Evolutionary conservation across 1,139 yeast species (phyloP), one percentile per base, ranked within the genome.

Genomic region (Hansenula anomala): DNA sequence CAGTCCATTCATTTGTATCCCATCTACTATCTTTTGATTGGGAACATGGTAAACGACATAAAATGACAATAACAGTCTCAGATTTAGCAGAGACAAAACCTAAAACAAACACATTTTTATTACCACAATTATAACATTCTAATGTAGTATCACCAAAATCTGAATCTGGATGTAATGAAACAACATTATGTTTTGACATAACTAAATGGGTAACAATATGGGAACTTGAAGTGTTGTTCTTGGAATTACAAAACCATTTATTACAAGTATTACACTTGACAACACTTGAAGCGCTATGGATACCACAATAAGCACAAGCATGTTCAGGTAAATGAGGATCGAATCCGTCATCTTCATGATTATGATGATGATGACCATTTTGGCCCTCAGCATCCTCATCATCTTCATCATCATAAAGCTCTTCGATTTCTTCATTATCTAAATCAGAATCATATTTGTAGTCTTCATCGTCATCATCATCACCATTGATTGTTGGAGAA

Each of bases 201-300:
- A 88, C 95, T 58, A 89, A 65, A 61, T 90, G 97, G 15, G 88
- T 85, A 14, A 90, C 80, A 25, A 90, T 86, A 59, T 90, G 97
- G 2, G 96, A 84, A 16, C 90, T 58, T 29, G 75, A 63, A 10
- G 78, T 67, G 33, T 69, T 67, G 23, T 77, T 70, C 42, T 78
- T 76, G n/a, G 86, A 74, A 58, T 90, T 90, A 64, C 97, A 90
- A 59, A 90, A 90, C 97, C 97, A 90, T 58, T 80, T 82, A 54
- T 77, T 63, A 61, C 97, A 89, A 6, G 75, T 69, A 42, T 77
- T 75, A 64, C 97, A 90, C 51, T 82, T 79, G 31, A 85, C 84
- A 17, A 89, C 84, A 36, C 83, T 71, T 10, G 76, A 62, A 0
- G 88, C 73, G 6, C 77, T 64, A 47, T 80, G 80, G 27, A 87